Conservation (phyloP, 2,329 filamentous ascomycete species). For the Hypoxylon sp. region DNA sequence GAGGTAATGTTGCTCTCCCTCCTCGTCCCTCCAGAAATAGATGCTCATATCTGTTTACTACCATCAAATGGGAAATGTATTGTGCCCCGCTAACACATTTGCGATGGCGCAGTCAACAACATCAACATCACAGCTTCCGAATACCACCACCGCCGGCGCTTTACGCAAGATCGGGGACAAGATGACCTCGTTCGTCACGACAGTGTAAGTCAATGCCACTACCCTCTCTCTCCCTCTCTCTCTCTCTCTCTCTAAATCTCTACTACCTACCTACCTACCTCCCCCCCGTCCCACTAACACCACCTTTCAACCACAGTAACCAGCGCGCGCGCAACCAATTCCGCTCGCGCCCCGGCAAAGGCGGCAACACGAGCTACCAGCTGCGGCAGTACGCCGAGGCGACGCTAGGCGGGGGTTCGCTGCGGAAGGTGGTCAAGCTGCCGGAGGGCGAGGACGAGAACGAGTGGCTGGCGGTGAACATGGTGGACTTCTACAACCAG, state of each 20-base stretch:
- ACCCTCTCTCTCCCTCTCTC: conserved; percentile 34
- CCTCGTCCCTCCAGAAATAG: too few relatives aligned
- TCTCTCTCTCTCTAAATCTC: too few relatives aligned
- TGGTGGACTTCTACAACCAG: conserved; percentile 99
- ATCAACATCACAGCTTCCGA: conserved; percentile 14
- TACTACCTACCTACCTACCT: conserved; percentile 43
- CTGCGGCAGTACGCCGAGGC: conserved; percentile 98
- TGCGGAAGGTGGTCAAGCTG: conserved; percentile 95
- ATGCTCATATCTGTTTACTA: too few relatives aligned
- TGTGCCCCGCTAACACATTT: conserved; percentile 38
- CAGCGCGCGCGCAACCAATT: conserved; percentile 90
- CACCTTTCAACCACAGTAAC: conserved; percentile 64
- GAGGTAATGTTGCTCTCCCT: too few relatives aligned
- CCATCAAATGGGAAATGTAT: too few relatives aligned
- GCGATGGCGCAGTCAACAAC: conserved; percentile 38
- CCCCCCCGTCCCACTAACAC: conserved; percentile 49
- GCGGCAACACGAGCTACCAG: conserved; percentile 86
- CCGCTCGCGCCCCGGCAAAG: conserved; percentile 85
- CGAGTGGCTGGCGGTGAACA: conserved; percentile 98
- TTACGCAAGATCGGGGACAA: conserved; percentile 42
- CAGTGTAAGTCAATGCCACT: conserved; percentile 51
- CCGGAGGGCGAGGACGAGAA: conserved; percentile 98
- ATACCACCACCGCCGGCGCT: conserved; percentile 22
- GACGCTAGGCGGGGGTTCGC: conserved; percentile 90
- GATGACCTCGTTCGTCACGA: conserved; percentile 84